Evolutionary conservation across 2,329 filamentous ascomycete genomes (phyloP), one percentile per base, ranked within the genome.

Genomic region (Tothia fuscella): DNA sequence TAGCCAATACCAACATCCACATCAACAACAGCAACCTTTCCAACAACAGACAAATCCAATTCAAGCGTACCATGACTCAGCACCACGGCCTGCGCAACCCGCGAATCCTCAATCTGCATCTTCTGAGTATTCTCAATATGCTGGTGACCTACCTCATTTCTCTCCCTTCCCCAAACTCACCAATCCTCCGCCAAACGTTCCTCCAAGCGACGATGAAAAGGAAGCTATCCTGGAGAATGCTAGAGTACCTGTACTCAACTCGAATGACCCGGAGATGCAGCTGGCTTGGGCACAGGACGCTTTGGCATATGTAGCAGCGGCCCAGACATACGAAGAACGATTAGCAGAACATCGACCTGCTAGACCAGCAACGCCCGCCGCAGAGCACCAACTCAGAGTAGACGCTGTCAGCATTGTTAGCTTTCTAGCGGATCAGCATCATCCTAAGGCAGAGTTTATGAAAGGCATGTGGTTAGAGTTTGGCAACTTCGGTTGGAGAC

Each of bases 381-480:
- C 86, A 44, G 89, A 96, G 60, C 88, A 93, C 56, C 85, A 94
- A 55, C 68, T 98, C 48, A 80, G 82, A 47, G 67, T 81, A 38
- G 91, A 98, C 59, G 87, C 91, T 24, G 73, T 94, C 64, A 95
- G 88, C 56, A 91, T 98, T 47, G 82, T 95, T 51, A 75, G 74
- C 43, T 95, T 95, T 58, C 69, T 98, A 26, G 83, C 89, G 19
- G 82, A 88, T 40, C 91, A 98, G 59, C 78, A 81, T 48, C 91
- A 98, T 53, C 91, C 91, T 19, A 87, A 91, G 56, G 91, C 91
- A 19, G 78, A 93, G 50, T 98, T 96, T 59, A 85, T 96, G 67
- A 79, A 79, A 53, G 85, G 87, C 46, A 95, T 93, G 72, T 98
- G 91, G 91, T 71, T 93, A 38, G 91, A 98, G 58, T 98, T 96